Percentiles rank a stretch among this genome's conserved stretches.
These are phyloP conservation scores for Epicoccum nigrum DNA, from an alignment of 2,329 filamentous ascomycete species.

Conservation along the genomic window DNA sequence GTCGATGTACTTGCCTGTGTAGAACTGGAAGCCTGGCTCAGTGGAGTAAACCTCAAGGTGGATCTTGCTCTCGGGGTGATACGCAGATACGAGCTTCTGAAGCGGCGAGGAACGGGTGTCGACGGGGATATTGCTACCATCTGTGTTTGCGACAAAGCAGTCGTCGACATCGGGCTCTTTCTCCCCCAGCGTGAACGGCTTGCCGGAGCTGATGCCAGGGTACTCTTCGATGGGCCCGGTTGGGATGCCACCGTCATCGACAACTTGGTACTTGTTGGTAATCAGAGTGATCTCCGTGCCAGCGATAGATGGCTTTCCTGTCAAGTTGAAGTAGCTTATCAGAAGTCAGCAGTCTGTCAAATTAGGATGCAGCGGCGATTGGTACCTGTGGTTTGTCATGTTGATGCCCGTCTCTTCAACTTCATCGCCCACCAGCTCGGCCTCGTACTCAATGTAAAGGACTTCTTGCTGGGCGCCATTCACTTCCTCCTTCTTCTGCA, in stretches of 20 bases:
- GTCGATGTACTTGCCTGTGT: constrained; percentile 85
- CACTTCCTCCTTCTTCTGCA: constrained; percentile 69
- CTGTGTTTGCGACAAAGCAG: constrained; percentile 80
- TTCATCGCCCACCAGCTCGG: constrained; percentile 73
- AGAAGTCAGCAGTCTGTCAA: background rate
- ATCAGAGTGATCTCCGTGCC: constrained; percentile 66
- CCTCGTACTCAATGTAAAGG: constrained; percentile 88
- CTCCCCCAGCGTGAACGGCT: constrained; percentile 74
- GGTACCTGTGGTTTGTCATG: constrained; percentile 92
- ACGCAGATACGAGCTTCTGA: constrained; percentile 70
- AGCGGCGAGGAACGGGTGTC: constrained; percentile 65
- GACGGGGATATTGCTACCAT: constrained; percentile 59
- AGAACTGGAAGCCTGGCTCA: constrained; percentile 96
- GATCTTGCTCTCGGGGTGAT: constrained; percentile 74
- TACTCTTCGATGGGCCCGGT: constrained; percentile 69
- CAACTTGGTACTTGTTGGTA: constrained; percentile 71
- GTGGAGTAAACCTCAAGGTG: constrained; percentile 89
- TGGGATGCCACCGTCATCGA: constrained; percentile 77
- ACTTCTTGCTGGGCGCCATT: constrained; percentile 70
- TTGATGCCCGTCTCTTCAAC: constrained; percentile 90
- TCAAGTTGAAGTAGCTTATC: constrained; percentile 71
- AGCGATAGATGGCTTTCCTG: constrained; percentile 61
- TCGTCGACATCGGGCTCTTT: constrained; percentile 81
- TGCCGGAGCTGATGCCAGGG: constrained; percentile 67
- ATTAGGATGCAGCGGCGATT: background rate